These are phyloP conservation scores for Aspergillus clavatus DNA, from an alignment of 2,329 filamentous ascomycete genomes.

Conservation along the genomic window DNA sequence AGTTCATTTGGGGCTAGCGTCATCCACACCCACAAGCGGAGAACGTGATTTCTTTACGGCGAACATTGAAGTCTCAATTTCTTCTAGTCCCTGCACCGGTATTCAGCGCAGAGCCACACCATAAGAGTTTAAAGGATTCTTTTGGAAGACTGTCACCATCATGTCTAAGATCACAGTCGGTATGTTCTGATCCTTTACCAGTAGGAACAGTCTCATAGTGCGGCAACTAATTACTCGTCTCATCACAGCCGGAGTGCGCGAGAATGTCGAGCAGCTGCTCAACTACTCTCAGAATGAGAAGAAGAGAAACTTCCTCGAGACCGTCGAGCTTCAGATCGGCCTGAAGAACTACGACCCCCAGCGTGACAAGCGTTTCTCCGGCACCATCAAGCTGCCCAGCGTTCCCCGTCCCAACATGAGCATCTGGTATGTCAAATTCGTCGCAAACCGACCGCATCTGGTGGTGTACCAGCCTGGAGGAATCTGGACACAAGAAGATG, in stretches of 20 bases:
- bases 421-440: constrained; percentile 60
- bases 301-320: constrained; percentile 98
- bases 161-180: constrained; percentile 58
- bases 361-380: constrained; percentile 99
- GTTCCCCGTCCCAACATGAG: constrained; percentile 87
- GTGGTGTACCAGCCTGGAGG: constrained; percentile 1
- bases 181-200: constrained; percentile 29
- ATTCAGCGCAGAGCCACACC: constrained; percentile 59
- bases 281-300: constrained; percentile 93
- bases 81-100: constrained; percentile 23
- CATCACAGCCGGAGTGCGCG: constrained; percentile 76
- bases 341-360: constrained; percentile 99
- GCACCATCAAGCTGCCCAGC: constrained; percentile 91
- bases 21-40: constrained; percentile 37
- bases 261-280: constrained; percentile 88
- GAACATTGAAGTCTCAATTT: constrained; percentile 12
- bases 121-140: constrained; percentile 64
- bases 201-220: not conserved
- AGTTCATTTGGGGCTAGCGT: constrained; percentile 22
- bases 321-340: constrained; percentile 77
- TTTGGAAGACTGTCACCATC: constrained; percentile 75
- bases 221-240: constrained; percentile 8
- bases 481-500: not conserved
- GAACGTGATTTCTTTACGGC: constrained; percentile 28
- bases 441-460: constrained; percentile 1